Evolutionary conservation across 805 yeast species (phyloP), one percentile per base, ranked within the genome.

Genomic region (Candida piceae): DNA sequence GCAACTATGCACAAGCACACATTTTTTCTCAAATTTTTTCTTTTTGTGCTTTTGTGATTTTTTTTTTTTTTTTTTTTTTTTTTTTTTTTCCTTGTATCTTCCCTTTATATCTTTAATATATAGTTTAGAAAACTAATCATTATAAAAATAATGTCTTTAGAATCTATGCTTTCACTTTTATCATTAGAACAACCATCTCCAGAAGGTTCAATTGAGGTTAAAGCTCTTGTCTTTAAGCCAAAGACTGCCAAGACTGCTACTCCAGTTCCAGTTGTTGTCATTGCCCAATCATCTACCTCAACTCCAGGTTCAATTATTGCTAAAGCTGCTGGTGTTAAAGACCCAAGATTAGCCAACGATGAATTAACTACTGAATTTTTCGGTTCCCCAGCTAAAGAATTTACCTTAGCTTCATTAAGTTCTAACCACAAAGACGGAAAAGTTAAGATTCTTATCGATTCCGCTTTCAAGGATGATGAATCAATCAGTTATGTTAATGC

Each of bases 201-300:
- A 32, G 80, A 69, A 31, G 66, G 69, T 26, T 70, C 82, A 2
- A 44, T 66, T 19, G 66, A 78, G 20, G 73, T 85, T 44, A 87
- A 87, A 62, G 74, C 89, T 4, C 67, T 87, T 44, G 88, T 87
- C 19, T 87, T 87, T 75, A 87, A 87, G 66, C 95, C 95, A 51
- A 87, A 87, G 66, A 85, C 95, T 32, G 80, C 95, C 25, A 87
- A 87, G 57, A 65, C 86, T 32, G 86, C 84, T 34, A 61, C 74
- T 15, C 84, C 93, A 19, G 78, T 83, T 28, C 95, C 96, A 29
- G 72, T 87, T 21, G 74, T 87, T 36, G 85, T 86, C 22, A 72
- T 87, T 53, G 95, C 95, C 7, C 70, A 81, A 41, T 74, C 74
- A 23, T 51, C 78, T 2, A 84, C 95, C 5, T 67, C 69, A 32